Base-by-base conservation (phyloP, 129 eudicot species). In the Mikania micrantha region DNA sequence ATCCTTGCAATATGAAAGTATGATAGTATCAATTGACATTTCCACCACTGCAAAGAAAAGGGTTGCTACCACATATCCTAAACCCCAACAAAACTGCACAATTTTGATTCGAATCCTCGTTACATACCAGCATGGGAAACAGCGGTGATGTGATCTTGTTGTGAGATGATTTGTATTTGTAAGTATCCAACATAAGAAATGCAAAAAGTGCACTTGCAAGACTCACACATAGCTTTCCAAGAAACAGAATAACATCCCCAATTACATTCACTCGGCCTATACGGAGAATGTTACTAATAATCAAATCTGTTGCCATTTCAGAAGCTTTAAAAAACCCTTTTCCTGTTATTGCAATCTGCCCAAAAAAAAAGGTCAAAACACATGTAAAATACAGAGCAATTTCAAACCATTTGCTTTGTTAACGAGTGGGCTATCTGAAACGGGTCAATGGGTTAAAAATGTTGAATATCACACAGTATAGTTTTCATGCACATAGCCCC, bases 1-100 rank as follows among this genome's bases (percentile, higher is more conserved):
- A 39, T 93, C 98, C 29, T 93, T 96, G 81, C 98, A 93, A 66
- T 84, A 93, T 13, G 98, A 93, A n/a, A 88, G 91, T 68, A 93
- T 93, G 58, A 93, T 93, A 3, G 98, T 88, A 64, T 93, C 98
- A 1, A 93, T 88, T 13, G 98, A 86, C 91, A 88, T 83, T 67
- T 93, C 98, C 70, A 93, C 96, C 71, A 93, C 98, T 11, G 81
- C 90, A 58, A 93, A 93, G 83, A 93, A 93, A 48, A 93, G 86
- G 34, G 86, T 86, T 5, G 98, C 96, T 1, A 93, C 96, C 1
- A 93, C 75, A 44, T 93, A 93, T 6, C 95, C 99, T 27, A 93
- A 76, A 44, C 86, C 83, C 96, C 95, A 89, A 64, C 96, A 89
- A 38, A 80, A 85, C 99, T 93, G 90, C 75, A 74, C 44, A 16